Evolutionary conservation across 2,329 filamentous ascomycete genomes (phyloP), one percentile per base, ranked within the genome.

Genomic region (Aureobasidium vineae): DNA sequence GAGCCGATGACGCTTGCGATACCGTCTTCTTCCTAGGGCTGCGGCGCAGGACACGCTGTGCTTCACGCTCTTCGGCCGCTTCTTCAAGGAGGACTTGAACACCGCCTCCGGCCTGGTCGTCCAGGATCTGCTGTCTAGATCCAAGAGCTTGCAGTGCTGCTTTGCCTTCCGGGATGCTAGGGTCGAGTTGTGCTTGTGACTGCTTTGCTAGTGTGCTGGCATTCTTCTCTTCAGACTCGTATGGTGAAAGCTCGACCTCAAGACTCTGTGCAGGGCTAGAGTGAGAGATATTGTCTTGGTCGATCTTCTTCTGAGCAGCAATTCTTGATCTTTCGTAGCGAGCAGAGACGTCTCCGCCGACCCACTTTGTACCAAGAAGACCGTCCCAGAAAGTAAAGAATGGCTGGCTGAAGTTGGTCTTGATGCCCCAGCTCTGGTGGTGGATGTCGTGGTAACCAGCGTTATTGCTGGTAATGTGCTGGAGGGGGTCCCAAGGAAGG

Each of bases 371-470:
- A 61, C 88, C 88, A 26, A 97, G 82, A 33, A 92, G 75, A 54
- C 85, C 83, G 76, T 99, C 95, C 92, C 95, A 98, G 47, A 66
- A 63, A 41, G 65, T 66, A 57, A 66, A 66, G 49, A 66, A 66
- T 8, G 65, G 57, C 49, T 66, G 65, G 5, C 88, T 90, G 77
- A 92, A 96, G 79, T 96, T 96, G 70, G 89, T 90, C 85, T 98
- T 99, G 84, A 99, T 97, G 66, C 95, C 95, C 93, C 94, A 98
- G 78, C 91, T 96, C 79, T 99, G 95, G 80, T 99, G 95, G 79
- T 99, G 95, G 67, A 99, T 94, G 75, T 99, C 95, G 75, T 99
- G 95, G 78, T 98, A 99, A 41, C 88, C 89, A 31, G 95, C 94
- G 72, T 98, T 97, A 83, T 99, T 98, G 76, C 90, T 90, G 52